Base-by-base conservation (phyloP, 768 basidiomycete species). In the Kwoniella sp. region DNA sequence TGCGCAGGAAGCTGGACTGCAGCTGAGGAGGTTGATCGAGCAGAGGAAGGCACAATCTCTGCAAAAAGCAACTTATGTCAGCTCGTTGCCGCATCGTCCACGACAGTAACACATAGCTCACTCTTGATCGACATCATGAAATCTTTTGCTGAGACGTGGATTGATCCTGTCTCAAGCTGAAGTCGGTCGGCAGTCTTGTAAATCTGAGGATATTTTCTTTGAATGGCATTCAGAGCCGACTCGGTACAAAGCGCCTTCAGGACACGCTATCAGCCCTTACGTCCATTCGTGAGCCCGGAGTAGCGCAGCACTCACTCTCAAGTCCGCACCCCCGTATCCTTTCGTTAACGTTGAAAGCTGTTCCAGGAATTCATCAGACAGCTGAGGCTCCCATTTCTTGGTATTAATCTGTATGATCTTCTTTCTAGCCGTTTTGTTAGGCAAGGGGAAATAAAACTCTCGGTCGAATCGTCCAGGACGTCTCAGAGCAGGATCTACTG, bases 111-210 rank as follows among this genome's bases (percentile, higher is more conserved):
- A 27, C n/a, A n/a, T n/a, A n/a, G 82, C 88, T 56, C 72, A 96
- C 95, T 95, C 80, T 96, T 92, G 60, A 96, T 87, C 1, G 95
- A 91, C 72, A 95, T 89, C 92, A 97, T 92, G 76, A 99, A 99
- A 78, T 99, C 96, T 44, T 91, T 84, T 54, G 96, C 83, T 33
- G 88, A 86, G 19, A 97, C 87, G 30, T 84, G 83, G 66, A 98
- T 96, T 1, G 88, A 87, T 72, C 91, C 89, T 7, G 94, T 90
- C 67, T 91, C 86, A 58, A 98, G 83, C 53, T 92, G 75, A 1
- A 97, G 82, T 10, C 96, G 84, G 65, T 98, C 93, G 30, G 84
- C 86, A 4, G 91, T 89, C 80, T 91, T 89, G 83, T 99, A 99
- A 50, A 98, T 93, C 78, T 99, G 96, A 0, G 96, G 96, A 79